phyloP scores from a whole-genome alignment of 2,329 filamentous ascomycete genomes.

The Aspergillus fumigatiaffinis region DNA sequence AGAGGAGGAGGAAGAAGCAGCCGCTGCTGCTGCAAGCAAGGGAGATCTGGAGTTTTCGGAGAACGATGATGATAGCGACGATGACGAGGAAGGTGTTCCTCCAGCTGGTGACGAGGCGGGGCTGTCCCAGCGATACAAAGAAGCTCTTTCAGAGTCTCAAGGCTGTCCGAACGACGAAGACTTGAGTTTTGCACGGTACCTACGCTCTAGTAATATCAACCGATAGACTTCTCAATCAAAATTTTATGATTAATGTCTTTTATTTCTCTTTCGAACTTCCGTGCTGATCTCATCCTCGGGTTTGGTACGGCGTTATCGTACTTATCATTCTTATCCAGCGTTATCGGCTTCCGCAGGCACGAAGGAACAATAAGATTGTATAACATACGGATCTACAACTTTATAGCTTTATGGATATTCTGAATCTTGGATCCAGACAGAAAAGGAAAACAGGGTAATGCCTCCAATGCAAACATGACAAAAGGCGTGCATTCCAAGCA shows the following conservation, averaged over 20 bases:
- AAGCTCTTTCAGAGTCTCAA: constrained; percentile 60
- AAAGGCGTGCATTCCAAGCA: neutral
- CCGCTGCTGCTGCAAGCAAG: constrained; percentile 17
- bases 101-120: constrained; percentile 60
- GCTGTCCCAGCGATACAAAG: constrained; percentile 70
- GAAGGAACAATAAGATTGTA: neutral
- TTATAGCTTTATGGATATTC: neutral
- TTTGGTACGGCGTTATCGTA: neutral
- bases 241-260: neutral
- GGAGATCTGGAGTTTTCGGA: constrained; percentile 46
- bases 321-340: neutral
- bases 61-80: constrained; percentile 47
- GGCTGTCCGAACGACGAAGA: constrained; percentile 42
- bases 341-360: too few relatives aligned
- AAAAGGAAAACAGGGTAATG: neutral
- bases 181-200: constrained; percentile 50
- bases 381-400: neutral
- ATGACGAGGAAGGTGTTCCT: constrained; percentile 57
- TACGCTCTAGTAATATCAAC: constrained; percentile 38
- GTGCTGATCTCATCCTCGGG: too few relatives aligned
- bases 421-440: neutral
- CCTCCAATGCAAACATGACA: neutral
- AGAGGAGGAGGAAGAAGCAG: constrained; percentile 48
- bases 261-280: neutral
- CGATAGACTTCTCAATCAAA: constrained; percentile 7